Percentiles rank a stretch among this genome's conserved stretches.
Evolutionary conservation across 768 basidiomycete genomes (phyloP).

Genomic region (Amanita phalloides): DNA sequence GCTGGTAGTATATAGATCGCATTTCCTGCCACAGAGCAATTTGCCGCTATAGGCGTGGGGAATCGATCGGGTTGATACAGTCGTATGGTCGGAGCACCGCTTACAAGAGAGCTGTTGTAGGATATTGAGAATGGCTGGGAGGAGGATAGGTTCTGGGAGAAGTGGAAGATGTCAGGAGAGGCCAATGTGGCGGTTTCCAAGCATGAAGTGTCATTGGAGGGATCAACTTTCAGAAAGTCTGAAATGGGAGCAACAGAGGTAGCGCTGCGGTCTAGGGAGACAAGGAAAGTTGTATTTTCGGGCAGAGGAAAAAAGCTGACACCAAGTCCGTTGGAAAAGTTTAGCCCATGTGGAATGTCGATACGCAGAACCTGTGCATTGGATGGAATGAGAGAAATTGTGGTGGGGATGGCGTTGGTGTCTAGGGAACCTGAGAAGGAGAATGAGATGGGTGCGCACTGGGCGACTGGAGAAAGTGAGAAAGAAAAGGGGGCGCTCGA

Average conservation of each 20-base stretch:
- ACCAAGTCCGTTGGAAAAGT: constrained; percentile 27
- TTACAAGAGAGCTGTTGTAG: constrained; percentile 23
- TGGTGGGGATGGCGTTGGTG: constrained; percentile 24
- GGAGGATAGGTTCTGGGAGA: constrained; percentile 27
- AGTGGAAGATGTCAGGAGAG: constrained; percentile 17
- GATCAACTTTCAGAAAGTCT: constrained; percentile 32
- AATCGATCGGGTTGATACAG: constrained; percentile 25
- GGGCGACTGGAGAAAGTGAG: constrained; percentile 31
- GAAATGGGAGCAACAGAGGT: constrained; percentile 30
- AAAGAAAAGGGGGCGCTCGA: constrained; percentile 29
- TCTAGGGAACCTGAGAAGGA: constrained; percentile 30
- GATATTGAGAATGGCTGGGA: constrained; percentile 37
- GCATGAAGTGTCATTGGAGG: constrained; percentile 33
- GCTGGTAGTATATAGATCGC: constrained; percentile 30
- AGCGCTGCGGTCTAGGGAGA: constrained; percentile 43
- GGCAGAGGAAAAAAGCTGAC: constrained; percentile 43
- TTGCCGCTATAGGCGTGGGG: constrained; percentile 15
- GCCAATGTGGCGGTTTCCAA: constrained; percentile 14
- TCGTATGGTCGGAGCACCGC: constrained; percentile 23
- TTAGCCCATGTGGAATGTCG: constrained; percentile 26
- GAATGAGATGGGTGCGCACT: constrained; percentile 42
- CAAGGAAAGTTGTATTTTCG: constrained; percentile 39
- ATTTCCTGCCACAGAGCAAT: constrained; percentile 18
- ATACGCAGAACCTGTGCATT: constrained; percentile 39
- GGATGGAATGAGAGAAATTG: constrained; percentile 43